phyloP scores from a whole-genome alignment of 1,139 yeast species.

The Diutina sp. region DNA sequence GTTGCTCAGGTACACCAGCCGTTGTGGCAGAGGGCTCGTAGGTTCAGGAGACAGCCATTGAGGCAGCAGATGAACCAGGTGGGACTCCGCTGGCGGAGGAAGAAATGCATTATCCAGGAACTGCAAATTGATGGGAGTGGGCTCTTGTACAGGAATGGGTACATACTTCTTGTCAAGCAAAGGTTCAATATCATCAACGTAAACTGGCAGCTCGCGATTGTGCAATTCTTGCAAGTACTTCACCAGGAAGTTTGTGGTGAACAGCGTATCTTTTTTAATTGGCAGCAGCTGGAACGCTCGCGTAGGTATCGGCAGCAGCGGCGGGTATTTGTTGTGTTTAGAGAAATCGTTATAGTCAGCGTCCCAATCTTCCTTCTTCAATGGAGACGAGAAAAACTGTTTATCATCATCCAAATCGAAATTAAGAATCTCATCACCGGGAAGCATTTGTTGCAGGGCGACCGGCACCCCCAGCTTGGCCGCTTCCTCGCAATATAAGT shows the following conservation, averaged over 20 bases:
- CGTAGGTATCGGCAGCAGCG: slow-evolving; percentile 17
- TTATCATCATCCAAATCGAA: slow-evolving; percentile 9
- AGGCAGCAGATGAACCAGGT: neutral
- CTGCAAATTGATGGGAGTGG: slow-evolving; percentile 8
- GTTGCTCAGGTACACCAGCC: slow-evolving; percentile 2
- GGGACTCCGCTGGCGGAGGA: neutral
- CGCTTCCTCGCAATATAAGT: slow-evolving; percentile 34
- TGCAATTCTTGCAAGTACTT: neutral
- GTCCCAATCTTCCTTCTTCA: neutral
- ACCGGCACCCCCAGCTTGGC: slow-evolving; percentile 19
- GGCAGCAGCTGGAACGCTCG: slow-evolving; percentile 4
- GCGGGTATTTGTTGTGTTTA: slow-evolving; percentile 10
- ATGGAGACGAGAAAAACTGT: neutral
- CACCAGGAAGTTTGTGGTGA: neutral
- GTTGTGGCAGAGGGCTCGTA: slow-evolving; percentile 17
- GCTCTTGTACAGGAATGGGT: slow-evolving; percentile 31
- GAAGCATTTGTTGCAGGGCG: slow-evolving; percentile 7
- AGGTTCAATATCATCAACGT: slow-evolving; percentile 1
- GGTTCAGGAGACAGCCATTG: slow-evolving; percentile 21
- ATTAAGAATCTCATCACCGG: slow-evolving; percentile 5
- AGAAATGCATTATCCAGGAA: neutral
- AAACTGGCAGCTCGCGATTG: neutral
- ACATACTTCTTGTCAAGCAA: slow-evolving; percentile 8
- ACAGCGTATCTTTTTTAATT: neutral
- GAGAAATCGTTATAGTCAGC: neutral